These are phyloP conservation scores for Pterula multifida DNA, from an alignment of 1,284 basidiomycete genomes.

Conservation along the genomic window DNA sequence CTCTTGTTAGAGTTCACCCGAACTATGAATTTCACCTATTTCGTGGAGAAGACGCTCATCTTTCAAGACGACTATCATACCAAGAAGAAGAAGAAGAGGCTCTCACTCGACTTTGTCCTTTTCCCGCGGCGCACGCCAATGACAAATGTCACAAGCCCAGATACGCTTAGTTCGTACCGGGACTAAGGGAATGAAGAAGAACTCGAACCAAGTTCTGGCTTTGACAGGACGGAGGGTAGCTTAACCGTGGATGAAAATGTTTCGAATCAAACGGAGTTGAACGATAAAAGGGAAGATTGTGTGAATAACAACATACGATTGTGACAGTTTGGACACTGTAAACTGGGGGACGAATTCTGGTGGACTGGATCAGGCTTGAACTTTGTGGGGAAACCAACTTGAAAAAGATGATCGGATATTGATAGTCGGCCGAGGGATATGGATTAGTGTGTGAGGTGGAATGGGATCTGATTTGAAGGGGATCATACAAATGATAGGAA, in stretches of 20 bases:
- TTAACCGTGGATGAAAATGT: background rate
- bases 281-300: background rate
- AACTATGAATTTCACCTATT: too few relatives aligned
- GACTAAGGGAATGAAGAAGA: conserved; percentile 32
- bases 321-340: conserved; percentile 2
- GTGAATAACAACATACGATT: background rate
- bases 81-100: too few relatives aligned
- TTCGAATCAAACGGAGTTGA: background rate
- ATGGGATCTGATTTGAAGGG: too few relatives aligned
- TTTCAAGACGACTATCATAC: too few relatives aligned
- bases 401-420: background rate
- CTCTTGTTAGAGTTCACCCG: too few relatives aligned
- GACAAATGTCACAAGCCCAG: conserved; percentile 30
- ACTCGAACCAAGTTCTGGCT: conserved; percentile 31
- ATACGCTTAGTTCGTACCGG: conserved; percentile 27
- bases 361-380: background rate
- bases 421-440: background rate
- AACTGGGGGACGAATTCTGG: too few relatives aligned
- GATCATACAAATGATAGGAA: conserved; percentile 25
- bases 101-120: conserved; percentile 9
- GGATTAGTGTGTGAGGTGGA: background rate
- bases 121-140: conserved; percentile 13
- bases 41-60: too few relatives aligned
- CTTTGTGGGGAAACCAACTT: background rate
- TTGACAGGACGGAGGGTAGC: conserved; percentile 23